These are phyloP conservation scores for Penicillium sp. DNA, from an alignment of 2,329 filamentous ascomycete genomes.

Conservation along the genomic window DNA sequence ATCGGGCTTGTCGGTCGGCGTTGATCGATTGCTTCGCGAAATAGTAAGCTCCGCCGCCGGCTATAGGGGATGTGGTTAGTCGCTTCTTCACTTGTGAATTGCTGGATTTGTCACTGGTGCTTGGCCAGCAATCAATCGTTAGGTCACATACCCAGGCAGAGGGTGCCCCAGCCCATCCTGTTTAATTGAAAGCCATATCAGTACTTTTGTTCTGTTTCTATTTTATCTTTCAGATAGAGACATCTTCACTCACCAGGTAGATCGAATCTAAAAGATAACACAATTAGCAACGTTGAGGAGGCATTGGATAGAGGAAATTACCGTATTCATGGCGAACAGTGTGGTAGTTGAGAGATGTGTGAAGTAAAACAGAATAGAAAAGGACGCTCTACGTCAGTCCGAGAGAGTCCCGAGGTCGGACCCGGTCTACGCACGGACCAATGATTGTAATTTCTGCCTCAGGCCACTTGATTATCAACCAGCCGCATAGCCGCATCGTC, in stretches of 20 bases:
- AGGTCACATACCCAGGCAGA: conserved; percentile 69
- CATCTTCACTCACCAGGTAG: conserved; percentile 53
- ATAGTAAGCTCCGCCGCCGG: conserved; percentile 88
- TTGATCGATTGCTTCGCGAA: conserved; percentile 96
- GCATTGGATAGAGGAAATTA: conserved; percentile 31
- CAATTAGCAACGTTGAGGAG: conserved; percentile 9
- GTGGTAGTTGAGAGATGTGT: neutral
- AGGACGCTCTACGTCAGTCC: conserved; percentile 22
- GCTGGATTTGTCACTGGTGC: neutral
- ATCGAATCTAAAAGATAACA: conserved; percentile 48
- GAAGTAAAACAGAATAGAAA: conserved; percentile 11
- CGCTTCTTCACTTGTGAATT: neutral
- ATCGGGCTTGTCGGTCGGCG: conserved; percentile 72
- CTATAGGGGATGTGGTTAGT: conserved; percentile 44
- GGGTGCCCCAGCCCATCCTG: conserved; percentile 87
- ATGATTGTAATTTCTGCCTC: conserved; percentile 19
- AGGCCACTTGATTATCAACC: conserved; percentile 21
- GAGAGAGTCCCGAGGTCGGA: neutral
- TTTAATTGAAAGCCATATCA: conserved; percentile 17
- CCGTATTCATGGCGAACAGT: conserved; percentile 51
- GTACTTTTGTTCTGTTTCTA: conserved; percentile 6
- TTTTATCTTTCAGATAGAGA: neutral
- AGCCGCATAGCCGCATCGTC: neutral
- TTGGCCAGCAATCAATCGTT: neutral
- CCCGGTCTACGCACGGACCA: conserved; percentile 8